A percentile compares a stretch with the other conserved stretches of the same genome.
These are phyloP conservation scores for Bipolaris gigantea DNA, from an alignment of 2,329 filamentous ascomycete species.

Conservation along the genomic window DNA sequence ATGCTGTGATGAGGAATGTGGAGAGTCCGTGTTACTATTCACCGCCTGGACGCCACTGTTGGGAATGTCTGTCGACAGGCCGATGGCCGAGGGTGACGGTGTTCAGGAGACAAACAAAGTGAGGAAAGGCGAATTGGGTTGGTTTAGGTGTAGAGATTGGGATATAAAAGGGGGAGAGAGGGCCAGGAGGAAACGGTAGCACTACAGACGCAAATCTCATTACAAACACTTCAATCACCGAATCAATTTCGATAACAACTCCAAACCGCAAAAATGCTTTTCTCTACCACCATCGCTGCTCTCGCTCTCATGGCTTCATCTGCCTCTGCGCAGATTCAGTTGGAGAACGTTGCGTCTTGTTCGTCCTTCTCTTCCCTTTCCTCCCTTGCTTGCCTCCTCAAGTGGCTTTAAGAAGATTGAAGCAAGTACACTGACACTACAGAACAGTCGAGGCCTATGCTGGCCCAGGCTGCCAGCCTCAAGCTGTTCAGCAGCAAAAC, in stretches of 20 bases:
- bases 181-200: neutral
- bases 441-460: conserved; percentile 5
- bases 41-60: neutral
- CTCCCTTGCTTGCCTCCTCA: too few species aligned
- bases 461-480: conserved; percentile 1
- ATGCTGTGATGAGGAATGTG: neutral
- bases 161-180: conserved; percentile 1
- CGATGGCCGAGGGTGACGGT: too few species aligned
- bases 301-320: conserved; percentile 7
- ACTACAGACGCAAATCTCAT: neutral
- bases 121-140: neutral
- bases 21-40: conserved; percentile 1
- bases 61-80: too few species aligned
- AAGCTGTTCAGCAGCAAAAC: neutral
- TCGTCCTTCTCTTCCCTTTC: neutral
- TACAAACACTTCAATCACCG: neutral
- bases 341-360: conserved; percentile 11
- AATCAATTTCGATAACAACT: neutral
- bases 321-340: conserved; percentile 2
- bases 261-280: conserved; percentile 4
- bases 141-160: neutral
- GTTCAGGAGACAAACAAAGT: neutral
- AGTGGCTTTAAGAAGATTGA: neutral
- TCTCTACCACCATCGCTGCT: conserved; percentile 4
- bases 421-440: too few species aligned